A percentile compares a stretch with the other conserved stretches of the same genome.
Conservation (phyloP, 805 yeast species). For the Metschnikowia vanudenii region DNA sequence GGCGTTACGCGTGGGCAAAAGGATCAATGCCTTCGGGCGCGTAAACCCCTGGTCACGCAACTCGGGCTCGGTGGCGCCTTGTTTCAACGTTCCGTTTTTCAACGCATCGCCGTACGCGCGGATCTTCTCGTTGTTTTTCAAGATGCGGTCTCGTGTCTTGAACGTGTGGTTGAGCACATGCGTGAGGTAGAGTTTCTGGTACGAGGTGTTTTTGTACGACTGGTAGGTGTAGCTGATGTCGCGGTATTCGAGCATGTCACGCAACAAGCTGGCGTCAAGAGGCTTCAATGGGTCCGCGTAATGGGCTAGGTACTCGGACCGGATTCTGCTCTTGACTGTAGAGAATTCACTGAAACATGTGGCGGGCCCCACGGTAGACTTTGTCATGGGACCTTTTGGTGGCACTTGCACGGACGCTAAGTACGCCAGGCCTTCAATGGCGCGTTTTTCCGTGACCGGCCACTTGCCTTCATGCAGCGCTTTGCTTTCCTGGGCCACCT, state of each 20-base stretch:
- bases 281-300: conserved; percentile 18
- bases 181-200: conserved; percentile 61
- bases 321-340: conserved; percentile 29
- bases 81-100: conserved; percentile 38
- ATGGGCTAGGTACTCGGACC: conserved; percentile 20
- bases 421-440: conserved; percentile 25
- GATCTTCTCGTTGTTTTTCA: conserved; percentile 69
- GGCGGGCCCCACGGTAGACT: conserved; percentile 5
- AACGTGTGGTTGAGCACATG: conserved; percentile 81
- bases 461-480: conserved; percentile 27
- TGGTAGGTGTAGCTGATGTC: conserved; percentile 65
- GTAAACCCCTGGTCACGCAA: conserved; percentile 93
- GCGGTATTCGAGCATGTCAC: conserved; percentile 68
- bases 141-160: conserved; percentile 82
- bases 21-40: conserved; percentile 79
- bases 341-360: conserved; percentile 18
- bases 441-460: conserved; percentile 23
- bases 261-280: conserved; percentile 53
- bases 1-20: conserved; percentile 80
- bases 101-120: conserved; percentile 41
- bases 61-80: conserved; percentile 48
- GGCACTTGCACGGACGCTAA: conserved; percentile 33
- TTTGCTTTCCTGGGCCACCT: conserved; percentile 28
- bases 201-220: conserved; percentile 47
- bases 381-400: conserved; percentile 26